These are phyloP conservation scores for Cladosporium sp. DNA, from an alignment of 2,329 filamentous ascomycete species.

Conservation along the genomic window DNA sequence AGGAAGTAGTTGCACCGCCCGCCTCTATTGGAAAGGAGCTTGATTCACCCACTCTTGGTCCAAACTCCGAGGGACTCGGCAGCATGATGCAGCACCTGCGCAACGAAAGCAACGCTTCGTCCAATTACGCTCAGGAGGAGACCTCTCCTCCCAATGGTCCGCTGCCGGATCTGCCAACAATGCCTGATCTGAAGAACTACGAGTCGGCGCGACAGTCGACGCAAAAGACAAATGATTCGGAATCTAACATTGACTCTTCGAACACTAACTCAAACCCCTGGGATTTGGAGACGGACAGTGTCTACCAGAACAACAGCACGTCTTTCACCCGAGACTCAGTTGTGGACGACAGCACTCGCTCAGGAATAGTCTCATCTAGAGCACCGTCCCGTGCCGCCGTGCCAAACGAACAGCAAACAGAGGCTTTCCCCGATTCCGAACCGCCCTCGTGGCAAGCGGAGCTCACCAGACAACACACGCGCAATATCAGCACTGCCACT, in stretches of 20 bases:
- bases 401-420: constrained; percentile 3
- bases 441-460: constrained; percentile 46
- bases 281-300: constrained; percentile 47
- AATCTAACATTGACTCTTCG: constrained; percentile 42
- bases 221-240: constrained; percentile 15
- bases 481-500: constrained; percentile 47
- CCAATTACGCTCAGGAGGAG: constrained; percentile 53
- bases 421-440: constrained; percentile 17
- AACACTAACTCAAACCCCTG: constrained; percentile 52
- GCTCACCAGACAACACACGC: constrained; percentile 41
- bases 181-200: constrained; percentile 19
- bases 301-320: constrained; percentile 21
- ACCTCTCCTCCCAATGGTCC: constrained; percentile 36
- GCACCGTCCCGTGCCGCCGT: constrained; percentile 2
- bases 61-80: constrained; percentile 60
- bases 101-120: constrained; percentile 74
- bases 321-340: not conserved
- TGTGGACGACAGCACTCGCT: not conserved
- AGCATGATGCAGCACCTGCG: constrained; percentile 63
- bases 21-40: constrained; percentile 1
- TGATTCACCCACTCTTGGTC: constrained; percentile 70
- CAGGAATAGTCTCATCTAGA: constrained; percentile 1
- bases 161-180: constrained; percentile 20
- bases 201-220: constrained; percentile 15
- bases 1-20: constrained; percentile 1